Evolutionary conservation across 306 rosid genomes (phyloP), one percentile per base, ranked within the genome.

Genomic region (Rubus parviflorus): DNA sequence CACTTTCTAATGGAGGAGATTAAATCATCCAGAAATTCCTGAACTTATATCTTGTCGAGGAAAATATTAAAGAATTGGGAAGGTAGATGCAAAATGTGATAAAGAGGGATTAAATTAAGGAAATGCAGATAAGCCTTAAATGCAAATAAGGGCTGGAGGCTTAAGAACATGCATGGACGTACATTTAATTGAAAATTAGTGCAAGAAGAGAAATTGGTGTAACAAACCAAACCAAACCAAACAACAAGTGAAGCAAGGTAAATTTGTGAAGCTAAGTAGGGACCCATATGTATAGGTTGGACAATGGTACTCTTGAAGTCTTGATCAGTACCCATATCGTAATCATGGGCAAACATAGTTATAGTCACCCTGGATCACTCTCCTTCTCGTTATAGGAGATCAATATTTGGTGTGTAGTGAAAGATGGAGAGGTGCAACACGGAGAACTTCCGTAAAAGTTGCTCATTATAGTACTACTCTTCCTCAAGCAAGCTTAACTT

Each of bases 61-160:
- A 25, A 25, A 25, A 25, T 25, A 25, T 25, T 30, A 30, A 30
- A 30, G 48, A 52, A 43, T 13, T 41, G 41, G 51, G 51, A 67
- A 25, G 38, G 58, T 80, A 63, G 58, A 73, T 80, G 76, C 81
- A 54, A 48, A 73, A 56, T 66, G 78, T 72, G 83, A 80, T 41
- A 57, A 75, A 75, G 47, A 78, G 69, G 37, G 54, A 17, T 78
- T 16, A 48, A 72, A 72, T 23, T 62, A 57, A 83, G 72, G 86
- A 52, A 75, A 56, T 79, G 75, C 74, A 74, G 75, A 71, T 53
- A 46, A 75, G 53, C 49, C 67, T 40, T 73, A 30, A 74, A 58
- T 74, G 77, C 22, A 46, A 9, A 58, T 74, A 20, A 23, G 10
- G 38, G 69, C 45, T 16, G 69, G 69, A 64, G 62, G 5, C 3